Evolutionary conservation across 2,329 filamentous ascomycete genomes (phyloP), one percentile per base, ranked within the genome.

Genomic region (Cryphonectria parasitica): DNA sequence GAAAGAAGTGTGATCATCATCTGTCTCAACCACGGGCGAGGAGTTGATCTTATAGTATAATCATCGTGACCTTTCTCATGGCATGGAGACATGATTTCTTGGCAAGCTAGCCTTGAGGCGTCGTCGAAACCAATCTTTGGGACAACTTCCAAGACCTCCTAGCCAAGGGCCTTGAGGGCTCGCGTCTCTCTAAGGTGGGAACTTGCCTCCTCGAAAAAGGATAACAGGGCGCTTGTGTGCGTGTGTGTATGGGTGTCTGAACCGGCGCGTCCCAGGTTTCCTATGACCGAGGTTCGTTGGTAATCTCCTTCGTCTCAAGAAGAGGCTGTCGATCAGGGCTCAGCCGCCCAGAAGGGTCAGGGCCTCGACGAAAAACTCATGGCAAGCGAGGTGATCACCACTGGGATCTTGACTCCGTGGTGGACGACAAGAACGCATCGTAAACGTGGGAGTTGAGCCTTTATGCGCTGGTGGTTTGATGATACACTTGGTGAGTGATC

Each of bases 401-500:
- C 60, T 25, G 49, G 56, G 61, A 19, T 65, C 52, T 64, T 64
- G 52, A 41, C 68, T 58, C 45, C 52, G 60, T 22, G n/a, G 49
- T 43, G 31, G 34, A 22, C 28, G 49, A 52, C 49, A 17, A 25
- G 13, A 41, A 17, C 10, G 2, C 28, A 8, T 56, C 28, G 31
- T 58, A 22, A 39, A 19, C 22, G 65, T 22, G 41, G 22, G 22
- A 10, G 31, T 22, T 39, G 58, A n/a, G 34, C 58, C n/a, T 61
- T 22, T 61, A 61, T 61, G 58, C 58, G 22, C 31, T 34, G 45
- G 22, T 39, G 31, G 58, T 34, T 17, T 45, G 54, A n/a, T 71
- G 69, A 69, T 52, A 64, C 69, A 71, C 62, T 69, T 71, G 43
- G 39, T 71, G 69, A 69, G 25, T 71, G 69, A 71, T 71, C 66